phyloP scores from a whole-genome alignment of 345 rosid species.

The Camelina sativa region DNA sequence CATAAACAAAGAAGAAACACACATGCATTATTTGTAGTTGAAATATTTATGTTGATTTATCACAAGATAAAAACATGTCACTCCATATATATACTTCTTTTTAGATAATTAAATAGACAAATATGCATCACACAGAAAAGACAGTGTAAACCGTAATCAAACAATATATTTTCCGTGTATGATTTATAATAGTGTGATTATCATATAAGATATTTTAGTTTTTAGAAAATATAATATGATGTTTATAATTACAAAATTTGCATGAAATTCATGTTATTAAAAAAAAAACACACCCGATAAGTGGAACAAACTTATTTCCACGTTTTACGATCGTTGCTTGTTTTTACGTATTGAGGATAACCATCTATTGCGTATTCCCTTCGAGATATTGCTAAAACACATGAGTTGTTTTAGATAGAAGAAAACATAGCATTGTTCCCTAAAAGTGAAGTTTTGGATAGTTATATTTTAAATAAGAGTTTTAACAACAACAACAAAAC shows the following conservation, averaged over 20 bases:
- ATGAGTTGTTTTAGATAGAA: conserved; percentile 1
- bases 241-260: not conserved
- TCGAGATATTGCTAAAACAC: conserved; percentile 11
- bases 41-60: not conserved
- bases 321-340: not conserved
- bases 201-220: not conserved
- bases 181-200: not conserved
- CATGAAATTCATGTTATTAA: not conserved
- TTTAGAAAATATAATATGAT: not conserved
- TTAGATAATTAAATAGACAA: not conserved
- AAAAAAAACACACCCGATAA: not conserved
- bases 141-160: not conserved
- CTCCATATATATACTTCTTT: not conserved
- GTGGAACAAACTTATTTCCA: not conserved
- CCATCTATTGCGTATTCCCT: not conserved
- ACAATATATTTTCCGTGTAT: not conserved
- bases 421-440: conserved; percentile 1
- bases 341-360: not conserved
- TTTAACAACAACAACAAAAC: not conserved
- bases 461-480: not conserved
- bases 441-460: not conserved
- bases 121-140: not conserved
- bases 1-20: not conserved
- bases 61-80: not conserved
- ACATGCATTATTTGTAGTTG: not conserved